phyloP scores from a whole-genome alignment of 768 basidiomycete species.

The Paxillus involutus region DNA sequence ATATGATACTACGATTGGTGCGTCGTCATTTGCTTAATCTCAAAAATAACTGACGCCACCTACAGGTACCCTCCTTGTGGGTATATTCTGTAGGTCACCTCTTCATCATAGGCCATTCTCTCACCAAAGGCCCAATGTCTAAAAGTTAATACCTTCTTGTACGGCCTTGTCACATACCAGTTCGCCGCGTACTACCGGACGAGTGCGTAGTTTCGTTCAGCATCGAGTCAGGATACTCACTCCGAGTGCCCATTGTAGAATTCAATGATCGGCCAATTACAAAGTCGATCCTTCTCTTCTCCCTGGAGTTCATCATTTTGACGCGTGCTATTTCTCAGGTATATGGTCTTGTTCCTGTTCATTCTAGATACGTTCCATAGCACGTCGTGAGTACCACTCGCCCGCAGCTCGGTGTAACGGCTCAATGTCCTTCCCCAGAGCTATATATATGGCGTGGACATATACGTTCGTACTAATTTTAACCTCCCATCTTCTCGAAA shows the following conservation, averaged over 20 bases:
- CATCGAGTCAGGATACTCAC: background rate
- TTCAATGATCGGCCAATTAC: constrained; percentile 12
- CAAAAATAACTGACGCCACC: background rate
- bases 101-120: background rate
- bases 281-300: constrained; percentile 1
- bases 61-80: constrained; percentile 17
- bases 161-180: constrained; percentile 35
- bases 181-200: constrained; percentile 38
- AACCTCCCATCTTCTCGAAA: background rate
- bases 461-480: constrained; percentile 11
- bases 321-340: background rate
- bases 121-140: background rate
- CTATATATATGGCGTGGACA: constrained; percentile 19
- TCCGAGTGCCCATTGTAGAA: background rate
- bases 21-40: background rate
- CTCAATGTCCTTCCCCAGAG: background rate
- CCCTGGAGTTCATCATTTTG: background rate
- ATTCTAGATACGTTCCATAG: constrained; percentile 20
- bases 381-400: constrained; percentile 11
- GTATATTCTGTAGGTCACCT: constrained; percentile 20
- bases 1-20: constrained; percentile 4
- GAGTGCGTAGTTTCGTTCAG: background rate
- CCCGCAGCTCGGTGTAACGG: background rate
- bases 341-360: constrained; percentile 17
- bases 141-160: constrained; percentile 21